These are phyloP conservation scores for Cryptococcus sp. DNA, from an alignment of 1,284 basidiomycete genomes.

Conservation along the genomic window DNA sequence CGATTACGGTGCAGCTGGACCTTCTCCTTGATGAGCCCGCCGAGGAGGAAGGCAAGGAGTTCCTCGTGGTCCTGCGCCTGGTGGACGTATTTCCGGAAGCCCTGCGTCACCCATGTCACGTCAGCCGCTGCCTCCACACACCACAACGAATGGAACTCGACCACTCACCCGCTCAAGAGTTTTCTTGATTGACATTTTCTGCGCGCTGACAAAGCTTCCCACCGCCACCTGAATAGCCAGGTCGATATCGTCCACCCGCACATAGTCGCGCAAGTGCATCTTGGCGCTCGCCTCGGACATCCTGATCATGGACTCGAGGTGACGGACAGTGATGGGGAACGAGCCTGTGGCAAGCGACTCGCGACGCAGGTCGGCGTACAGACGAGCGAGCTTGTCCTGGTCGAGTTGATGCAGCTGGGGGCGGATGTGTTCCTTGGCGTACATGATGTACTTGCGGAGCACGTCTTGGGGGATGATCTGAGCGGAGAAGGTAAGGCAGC, in stretches of 20 bases:
- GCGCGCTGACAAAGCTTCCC: slow-evolving; percentile 89
- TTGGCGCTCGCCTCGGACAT: slow-evolving; percentile 99
- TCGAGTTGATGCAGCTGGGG: slow-evolving; percentile 94
- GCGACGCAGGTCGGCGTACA: slow-evolving; percentile 94
- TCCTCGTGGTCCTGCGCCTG: slow-evolving; percentile 94
- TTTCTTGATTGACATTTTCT: slow-evolving; percentile 98
- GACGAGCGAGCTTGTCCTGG: slow-evolving; percentile 88
- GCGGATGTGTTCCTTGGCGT: slow-evolving; percentile 85
- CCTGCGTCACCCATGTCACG: slow-evolving; percentile 52
- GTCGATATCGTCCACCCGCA: slow-evolving; percentile 93
- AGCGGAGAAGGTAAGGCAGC: background rate
- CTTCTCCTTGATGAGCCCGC: slow-evolving; percentile 91
- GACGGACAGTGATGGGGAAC: slow-evolving; percentile 96
- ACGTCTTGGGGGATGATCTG: slow-evolving; percentile 96
- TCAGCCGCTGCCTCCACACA: background rate
- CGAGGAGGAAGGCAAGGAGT: slow-evolving; percentile 87
- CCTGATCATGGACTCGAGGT: slow-evolving; percentile 97
- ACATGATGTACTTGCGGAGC: slow-evolving; percentile 99
- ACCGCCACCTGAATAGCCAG: slow-evolving; percentile 94
- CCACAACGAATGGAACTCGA: background rate
- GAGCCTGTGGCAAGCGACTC: slow-evolving; percentile 96
- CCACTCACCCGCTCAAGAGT: slow-evolving; percentile 81
- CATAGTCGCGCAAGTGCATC: slow-evolving; percentile 96
- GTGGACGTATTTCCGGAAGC: slow-evolving; percentile 95
- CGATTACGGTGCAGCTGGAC: slow-evolving; percentile 77